A percentile compares a stretch with the other conserved stretches of the same genome.
Evolutionary conservation across 2,329 filamentous ascomycete species (phyloP).

Genomic region (Diplodia corticola): DNA sequence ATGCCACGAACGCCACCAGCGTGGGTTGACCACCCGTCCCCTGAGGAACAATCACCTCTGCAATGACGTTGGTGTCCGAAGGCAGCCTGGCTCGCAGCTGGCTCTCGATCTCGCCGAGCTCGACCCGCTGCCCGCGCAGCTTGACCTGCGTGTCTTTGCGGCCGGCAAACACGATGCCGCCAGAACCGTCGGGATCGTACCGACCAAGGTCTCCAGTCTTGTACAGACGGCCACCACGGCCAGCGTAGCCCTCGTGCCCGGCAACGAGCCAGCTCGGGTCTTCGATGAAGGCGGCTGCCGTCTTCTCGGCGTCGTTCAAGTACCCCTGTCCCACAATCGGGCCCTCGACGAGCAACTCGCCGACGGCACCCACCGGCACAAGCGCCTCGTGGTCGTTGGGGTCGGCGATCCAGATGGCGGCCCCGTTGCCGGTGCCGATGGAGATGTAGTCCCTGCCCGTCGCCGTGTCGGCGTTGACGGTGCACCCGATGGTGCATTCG

Average conservation of each 20-base stretch:
- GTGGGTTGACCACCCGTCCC: conserved; percentile 28
- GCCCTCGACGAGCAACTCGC: conserved; percentile 51
- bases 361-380: conserved; percentile 45
- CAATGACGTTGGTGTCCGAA: conserved; percentile 33
- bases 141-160: conserved; percentile 62
- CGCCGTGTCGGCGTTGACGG: conserved; percentile 23
- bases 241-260: conserved; percentile 50
- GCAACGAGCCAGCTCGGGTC: conserved; percentile 25
- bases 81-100: conserved; percentile 34
- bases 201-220: conserved; percentile 4
- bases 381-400: conserved; percentile 31
- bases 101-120: conserved; percentile 41
- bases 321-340: conserved; percentile 49
- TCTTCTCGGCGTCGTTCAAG: conserved; percentile 36
- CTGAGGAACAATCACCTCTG: conserved; percentile 48
- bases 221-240: conserved; percentile 58
- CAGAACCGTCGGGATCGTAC: conserved; percentile 43
- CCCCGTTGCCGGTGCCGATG: conserved; percentile 25
- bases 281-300: conserved; percentile 35
- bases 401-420: conserved; percentile 35
- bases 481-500: conserved; percentile 29
- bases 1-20: conserved; percentile 37
- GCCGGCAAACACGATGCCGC: conserved; percentile 57
- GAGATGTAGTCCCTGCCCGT: conserved; percentile 18
- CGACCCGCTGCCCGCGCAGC: conserved; percentile 43